Conservation (phyloP, 768 basidiomycete genomes). For the Tephrocybe sp. region DNA sequence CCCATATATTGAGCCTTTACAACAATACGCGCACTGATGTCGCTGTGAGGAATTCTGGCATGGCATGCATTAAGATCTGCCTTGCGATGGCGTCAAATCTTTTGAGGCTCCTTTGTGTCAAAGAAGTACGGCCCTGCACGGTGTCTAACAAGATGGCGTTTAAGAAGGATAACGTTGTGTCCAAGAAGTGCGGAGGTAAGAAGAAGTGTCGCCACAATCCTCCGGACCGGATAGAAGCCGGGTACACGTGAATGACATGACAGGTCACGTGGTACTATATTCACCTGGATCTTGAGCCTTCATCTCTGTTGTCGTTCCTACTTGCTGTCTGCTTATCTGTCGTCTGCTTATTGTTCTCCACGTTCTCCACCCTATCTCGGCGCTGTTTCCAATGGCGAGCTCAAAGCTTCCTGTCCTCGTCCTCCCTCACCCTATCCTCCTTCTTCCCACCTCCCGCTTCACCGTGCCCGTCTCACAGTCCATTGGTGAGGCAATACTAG, state of each 20-base stretch:
- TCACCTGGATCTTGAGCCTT: background rate
- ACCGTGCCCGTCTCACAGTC: constrained; percentile 64
- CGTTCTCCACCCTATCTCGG: background rate
- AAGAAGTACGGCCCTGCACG: background rate
- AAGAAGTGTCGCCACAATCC: background rate
- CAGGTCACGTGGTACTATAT: constrained; percentile 14
- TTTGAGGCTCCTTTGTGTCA: constrained; percentile 10
- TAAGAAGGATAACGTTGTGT: background rate
- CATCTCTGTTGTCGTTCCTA: background rate
- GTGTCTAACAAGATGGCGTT: constrained; percentile 2
- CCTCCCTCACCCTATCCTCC: constrained; percentile 68
- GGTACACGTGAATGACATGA: background rate
- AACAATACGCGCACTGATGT: too few species aligned
- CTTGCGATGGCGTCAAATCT: background rate
- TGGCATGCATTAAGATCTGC: constrained; percentile 1
- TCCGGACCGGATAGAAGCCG: constrained; percentile 13
- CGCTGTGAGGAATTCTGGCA: background rate
- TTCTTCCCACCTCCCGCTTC: constrained; percentile 72
- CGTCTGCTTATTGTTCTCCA: constrained; percentile 2
- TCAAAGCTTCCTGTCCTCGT: constrained; percentile 67
- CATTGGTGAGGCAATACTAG: constrained; percentile 64
- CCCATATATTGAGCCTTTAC: too few species aligned
- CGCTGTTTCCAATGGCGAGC: constrained; percentile 32
- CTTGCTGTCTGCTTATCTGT: constrained; percentile 2
- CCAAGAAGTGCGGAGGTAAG: constrained; percentile 6